A percentile compares a stretch with the other conserved stretches of the same genome.
These are phyloP conservation scores for Pistacia vera DNA, from an alignment of 345 rosid genomes.

Conservation along the genomic window DNA sequence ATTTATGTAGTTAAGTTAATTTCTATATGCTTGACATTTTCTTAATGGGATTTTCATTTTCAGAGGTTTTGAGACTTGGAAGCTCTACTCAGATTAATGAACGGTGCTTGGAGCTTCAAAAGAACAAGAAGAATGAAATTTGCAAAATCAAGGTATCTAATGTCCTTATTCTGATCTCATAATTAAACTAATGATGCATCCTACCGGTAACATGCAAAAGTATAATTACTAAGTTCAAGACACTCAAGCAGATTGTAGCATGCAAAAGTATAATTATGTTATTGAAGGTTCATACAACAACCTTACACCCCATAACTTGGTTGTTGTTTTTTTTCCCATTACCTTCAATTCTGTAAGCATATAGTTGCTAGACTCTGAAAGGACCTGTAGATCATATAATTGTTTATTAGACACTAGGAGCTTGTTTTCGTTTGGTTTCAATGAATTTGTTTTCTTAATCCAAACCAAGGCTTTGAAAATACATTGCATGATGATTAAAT, in stretches of 20 bases:
- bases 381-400: not conserved
- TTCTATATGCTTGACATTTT: slow-evolving; percentile 18
- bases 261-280: not conserved
- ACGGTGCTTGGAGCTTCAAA: slow-evolving; percentile 86
- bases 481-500: no score
- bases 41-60: slow-evolving; percentile 6
- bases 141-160: slow-evolving; percentile 70
- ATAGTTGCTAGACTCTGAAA: not conserved
- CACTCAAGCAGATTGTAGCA: not conserved
- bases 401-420: not conserved
- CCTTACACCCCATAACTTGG: no score
- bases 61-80: slow-evolving; percentile 77
- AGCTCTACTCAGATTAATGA: slow-evolving; percentile 69
- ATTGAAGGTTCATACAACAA: not conserved
- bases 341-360: not conserved
- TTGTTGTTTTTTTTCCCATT: not conserved
- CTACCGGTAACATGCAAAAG: no score
- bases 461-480: not conserved
- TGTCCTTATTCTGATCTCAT: slow-evolving; percentile 5
- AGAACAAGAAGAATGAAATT: slow-evolving; percentile 51
- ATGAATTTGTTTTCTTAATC: not conserved
- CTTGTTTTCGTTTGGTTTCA: not conserved
- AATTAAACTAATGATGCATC: slow-evolving; percentile 8
- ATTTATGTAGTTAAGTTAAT: slow-evolving; percentile 5
- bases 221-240: not conserved